These are phyloP conservation scores for Dittrichia graveolens DNA, from an alignment of 129 eudicot genomes.

Conservation along the genomic window DNA sequence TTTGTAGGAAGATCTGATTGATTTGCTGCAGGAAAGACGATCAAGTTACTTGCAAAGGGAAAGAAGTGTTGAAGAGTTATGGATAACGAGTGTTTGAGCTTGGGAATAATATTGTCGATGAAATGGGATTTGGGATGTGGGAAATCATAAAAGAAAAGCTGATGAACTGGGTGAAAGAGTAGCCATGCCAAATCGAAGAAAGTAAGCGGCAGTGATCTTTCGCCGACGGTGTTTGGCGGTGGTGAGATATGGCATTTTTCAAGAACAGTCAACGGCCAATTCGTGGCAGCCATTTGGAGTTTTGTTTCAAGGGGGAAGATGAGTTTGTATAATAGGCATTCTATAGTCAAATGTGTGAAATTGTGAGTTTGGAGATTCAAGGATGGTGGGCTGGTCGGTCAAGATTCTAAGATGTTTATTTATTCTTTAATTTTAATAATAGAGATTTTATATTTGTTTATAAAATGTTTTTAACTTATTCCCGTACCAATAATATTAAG, in stretches of 20 bases:
- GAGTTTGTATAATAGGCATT: no score
- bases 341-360: no score
- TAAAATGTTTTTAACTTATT: no score
- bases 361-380: no score
- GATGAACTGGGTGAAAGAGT: constrained; percentile 35
- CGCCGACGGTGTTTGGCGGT: constrained; percentile 34
- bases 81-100: constrained; percentile 45
- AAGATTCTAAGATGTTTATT: no score
- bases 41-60: constrained; percentile 44
- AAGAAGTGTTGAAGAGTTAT: constrained; percentile 46
- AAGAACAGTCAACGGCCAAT: constrained; percentile 13
- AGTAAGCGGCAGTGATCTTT: constrained; percentile 43
- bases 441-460: no score
- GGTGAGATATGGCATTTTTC: constrained; percentile 39
- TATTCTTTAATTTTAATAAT: no score
- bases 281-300: constrained; percentile 9
- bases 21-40: not conserved
- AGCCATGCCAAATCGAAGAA: constrained; percentile 49
- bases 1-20: not conserved
- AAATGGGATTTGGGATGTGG: constrained; percentile 39
- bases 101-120: constrained; percentile 32
- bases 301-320: not conserved
- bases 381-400: no score
- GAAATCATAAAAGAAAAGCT: constrained; percentile 43
- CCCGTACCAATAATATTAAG: no score